Evolutionary conservation across 129 eudicot genomes (phyloP), one percentile per base, ranked within the genome.

Genomic region (Cynara cardunculus): DNA sequence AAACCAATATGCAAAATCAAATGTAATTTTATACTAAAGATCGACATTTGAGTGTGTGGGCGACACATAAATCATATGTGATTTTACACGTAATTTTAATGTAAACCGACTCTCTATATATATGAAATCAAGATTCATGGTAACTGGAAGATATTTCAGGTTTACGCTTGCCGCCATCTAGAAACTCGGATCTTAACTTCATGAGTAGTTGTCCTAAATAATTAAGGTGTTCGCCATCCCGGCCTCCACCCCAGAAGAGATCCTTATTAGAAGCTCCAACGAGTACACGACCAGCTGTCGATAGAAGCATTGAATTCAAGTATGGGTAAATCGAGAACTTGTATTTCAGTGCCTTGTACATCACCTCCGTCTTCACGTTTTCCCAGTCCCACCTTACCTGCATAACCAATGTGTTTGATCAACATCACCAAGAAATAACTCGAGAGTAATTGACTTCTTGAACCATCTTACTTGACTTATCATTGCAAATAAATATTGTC

Each of bases 251-350:
- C 99, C 97, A 94, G 78, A 92, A 95, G 22, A 89, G 94, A 88
- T 95, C 99, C 79, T 95, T 97, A 46, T 97, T 97, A 18, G 99
- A 95, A 31, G 97, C 94, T 88, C 92, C 97, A n/a, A 95, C 99
- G 7, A 95, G 91, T 80, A 90, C 89, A 71, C 89, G 85, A 25
- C 99, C 99, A n/a, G 78, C 82, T 5, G 97, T 94, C 5, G 96
- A 90, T 39, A 89, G 79, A 71, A 94, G 91, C 94, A 95, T 88
- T 10, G 97, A 90, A 12, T 77, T 86, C 72, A 95, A 81, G 73
- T 95, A 90, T 1, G 94, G 97, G 84, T 95, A 89, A 1, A 80
- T 88, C 7, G 95, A 86, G 74, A 92, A 95, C 79, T 95, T 95
- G 84, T 92, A 89, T 82, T 92, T 92, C 74, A 95, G 82, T n/a